These are phyloP conservation scores for Neltuma alba DNA, from an alignment of 306 rosid genomes.

Conservation along the genomic window DNA sequence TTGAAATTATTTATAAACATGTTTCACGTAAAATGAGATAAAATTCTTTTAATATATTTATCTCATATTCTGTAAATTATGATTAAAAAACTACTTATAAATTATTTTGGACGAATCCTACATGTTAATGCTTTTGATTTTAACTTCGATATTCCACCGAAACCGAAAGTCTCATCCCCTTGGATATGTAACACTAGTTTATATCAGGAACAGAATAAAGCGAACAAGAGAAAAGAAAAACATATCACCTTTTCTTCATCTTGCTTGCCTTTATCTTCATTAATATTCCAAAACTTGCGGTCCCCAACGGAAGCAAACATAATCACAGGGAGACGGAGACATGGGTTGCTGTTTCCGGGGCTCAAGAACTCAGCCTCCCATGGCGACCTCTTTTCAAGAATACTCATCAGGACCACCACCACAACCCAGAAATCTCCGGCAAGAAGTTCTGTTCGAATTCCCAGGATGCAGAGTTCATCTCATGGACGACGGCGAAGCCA, in stretches of 20 bases:
- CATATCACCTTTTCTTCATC: neutral
- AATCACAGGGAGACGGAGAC: conserved; percentile 13
- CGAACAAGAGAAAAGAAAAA: too few relatives aligned
- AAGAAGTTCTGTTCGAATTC: conserved; percentile 62
- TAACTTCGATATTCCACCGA: conserved; percentile 54
- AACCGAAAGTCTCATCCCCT: conserved; percentile 44
- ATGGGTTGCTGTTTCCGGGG: conserved; percentile 66
- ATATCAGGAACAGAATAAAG: too few relatives aligned
- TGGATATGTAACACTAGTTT: neutral
- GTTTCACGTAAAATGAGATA: too few relatives aligned
- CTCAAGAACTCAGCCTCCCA: conserved; percentile 45
- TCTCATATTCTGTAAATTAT: too few relatives aligned
- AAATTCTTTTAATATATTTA: too few relatives aligned
- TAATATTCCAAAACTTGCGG: conserved; percentile 14
- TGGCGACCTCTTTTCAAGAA: conserved; percentile 23
- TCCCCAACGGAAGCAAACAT: conserved; percentile 31
- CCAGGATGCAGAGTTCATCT: conserved; percentile 76
- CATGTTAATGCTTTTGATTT: conserved; percentile 31
- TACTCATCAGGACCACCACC: conserved; percentile 35
- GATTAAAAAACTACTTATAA: too few relatives aligned
- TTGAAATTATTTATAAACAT: too few relatives aligned
- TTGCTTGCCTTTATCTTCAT: conserved; percentile 7
- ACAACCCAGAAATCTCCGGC: conserved; percentile 42
- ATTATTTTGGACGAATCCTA: too few relatives aligned
- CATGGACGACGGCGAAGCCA: conserved; percentile 80